Percentiles rank a stretch among this genome's conserved stretches.
Conservation (phyloP, 345 rosid genomes). For the Gossypium sturtianum region DNA sequence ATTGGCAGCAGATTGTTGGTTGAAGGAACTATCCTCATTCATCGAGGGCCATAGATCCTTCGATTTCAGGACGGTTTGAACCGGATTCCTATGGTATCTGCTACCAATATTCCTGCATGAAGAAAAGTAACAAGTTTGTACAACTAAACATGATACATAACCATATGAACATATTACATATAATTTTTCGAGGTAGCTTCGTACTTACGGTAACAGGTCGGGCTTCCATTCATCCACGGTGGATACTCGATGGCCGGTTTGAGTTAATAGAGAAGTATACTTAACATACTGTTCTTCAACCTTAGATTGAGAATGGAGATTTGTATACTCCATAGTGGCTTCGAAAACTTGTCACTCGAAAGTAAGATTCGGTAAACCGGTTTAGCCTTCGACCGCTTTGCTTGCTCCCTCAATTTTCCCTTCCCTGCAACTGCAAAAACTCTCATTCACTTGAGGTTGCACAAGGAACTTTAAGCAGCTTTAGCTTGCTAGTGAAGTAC, state of each 20-base stretch:
- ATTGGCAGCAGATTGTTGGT: slow-evolving; percentile 18
- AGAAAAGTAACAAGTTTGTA: neutral
- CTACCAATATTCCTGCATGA: slow-evolving; percentile 18
- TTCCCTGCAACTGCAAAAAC: neutral
- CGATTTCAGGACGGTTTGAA: slow-evolving; percentile 15
- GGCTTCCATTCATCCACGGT: slow-evolving; percentile 13
- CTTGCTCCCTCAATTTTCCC: neutral
- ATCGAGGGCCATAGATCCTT: slow-evolving; percentile 13
- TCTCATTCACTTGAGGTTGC: neutral
- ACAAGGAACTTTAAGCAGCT: slow-evolving; percentile 6
- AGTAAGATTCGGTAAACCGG: neutral
- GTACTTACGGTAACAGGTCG: slow-evolving; percentile 19
- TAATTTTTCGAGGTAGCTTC: neutral
- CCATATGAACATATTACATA: neutral
- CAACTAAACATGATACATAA: neutral
- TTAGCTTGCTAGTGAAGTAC: neutral
- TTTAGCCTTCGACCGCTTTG: neutral
- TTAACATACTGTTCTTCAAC: slow-evolving; percentile 21
- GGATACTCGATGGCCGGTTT: slow-evolving; percentile 19
- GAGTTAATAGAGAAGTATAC: slow-evolving; percentile 17
- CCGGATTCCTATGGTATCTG: neutral
- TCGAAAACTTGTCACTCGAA: neutral
- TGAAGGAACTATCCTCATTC: slow-evolving; percentile 14
- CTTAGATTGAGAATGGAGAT: slow-evolving; percentile 23
- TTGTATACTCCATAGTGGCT: slow-evolving; percentile 24